Evolutionary conservation across 331 rosid species (phyloP), one percentile per base, ranked within the genome.

Genomic region (Acacia concinna): DNA sequence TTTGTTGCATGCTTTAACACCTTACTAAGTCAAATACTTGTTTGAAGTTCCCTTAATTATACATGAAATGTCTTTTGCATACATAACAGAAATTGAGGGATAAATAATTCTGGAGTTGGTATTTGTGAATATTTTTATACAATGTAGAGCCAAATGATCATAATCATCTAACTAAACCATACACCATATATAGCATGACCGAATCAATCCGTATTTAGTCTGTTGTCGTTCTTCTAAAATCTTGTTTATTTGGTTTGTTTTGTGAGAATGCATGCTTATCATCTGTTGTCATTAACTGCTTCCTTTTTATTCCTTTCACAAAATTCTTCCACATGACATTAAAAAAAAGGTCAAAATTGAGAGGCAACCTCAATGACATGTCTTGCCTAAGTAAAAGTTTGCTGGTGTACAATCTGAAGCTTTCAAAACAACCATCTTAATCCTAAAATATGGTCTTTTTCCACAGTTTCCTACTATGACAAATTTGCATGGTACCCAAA

Each of bases 401-500:
- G 27, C 40, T 49, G 64, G 41, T 68, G 17, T 75, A 18, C n/a
- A 21, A 15, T 35, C 70, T 70, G 31, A 51, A 70, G 52, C 7
- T 68, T 41, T 25, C 37, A 14, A 28, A 79, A 38, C 20, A 40
- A 41, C 30, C 51, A 25, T 57, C 52, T 17, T 77, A 77, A 74
- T 35, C 52, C 71, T 80, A 37, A 31, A 63, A 11, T 46, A 54
- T 76, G 62, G 49, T 60, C 43, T 78, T 80, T 80, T 74, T 69
- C 59, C 66, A 78, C 43, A 90, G 91, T 73, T 85, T 87, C 90
- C 93, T 69, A 31, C 84, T 21, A 43, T 81, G 82, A 79, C 66
- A 49, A 76, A 87, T 46, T 25, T 78, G 82, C 84, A 87, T 7
- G 87, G 81, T 70, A 84, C 57, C 60, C 81, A 37, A 8, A 82